Evolutionary conservation across 139 green algal species (phyloP).

Genomic region (Zygnema cylindricum): DNA sequence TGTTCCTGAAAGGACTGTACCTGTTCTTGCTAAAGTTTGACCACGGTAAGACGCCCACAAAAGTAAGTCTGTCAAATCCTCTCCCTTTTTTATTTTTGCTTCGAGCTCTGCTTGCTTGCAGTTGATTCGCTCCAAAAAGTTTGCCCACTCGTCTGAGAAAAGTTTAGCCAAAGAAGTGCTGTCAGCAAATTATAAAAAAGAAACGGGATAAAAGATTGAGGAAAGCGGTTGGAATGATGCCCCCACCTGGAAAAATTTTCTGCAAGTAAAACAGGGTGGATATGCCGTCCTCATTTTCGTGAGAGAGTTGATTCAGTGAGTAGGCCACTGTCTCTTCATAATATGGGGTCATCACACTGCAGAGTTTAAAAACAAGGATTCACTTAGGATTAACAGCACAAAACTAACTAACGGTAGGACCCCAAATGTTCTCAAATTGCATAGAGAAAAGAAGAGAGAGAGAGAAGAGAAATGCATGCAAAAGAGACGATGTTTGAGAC

Average conservation of each 20-base stretch:
- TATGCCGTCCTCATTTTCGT: slow-evolving; percentile 61
- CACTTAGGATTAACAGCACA: background rate
- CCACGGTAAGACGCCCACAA: slow-evolving; percentile 84
- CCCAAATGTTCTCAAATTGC: background rate
- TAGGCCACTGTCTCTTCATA: slow-evolving; percentile 59
- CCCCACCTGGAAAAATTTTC: slow-evolving; percentile 59
- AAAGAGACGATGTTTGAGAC: too few relatives aligned
- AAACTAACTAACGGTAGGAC: background rate
- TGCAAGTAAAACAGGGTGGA: slow-evolving; percentile 62
- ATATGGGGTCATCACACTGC: slow-evolving; percentile 58
- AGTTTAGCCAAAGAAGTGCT: background rate
- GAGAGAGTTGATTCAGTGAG: slow-evolving; percentile 30
- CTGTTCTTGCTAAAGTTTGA: slow-evolving; percentile 83
- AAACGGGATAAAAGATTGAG: background rate
- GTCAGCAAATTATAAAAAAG: slow-evolving; percentile 8
- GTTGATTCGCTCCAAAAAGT: slow-evolving; percentile 58
- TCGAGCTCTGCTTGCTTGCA: slow-evolving; percentile 24
- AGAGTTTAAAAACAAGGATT: background rate
- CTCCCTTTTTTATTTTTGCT: slow-evolving; percentile 3
- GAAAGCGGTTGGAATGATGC: background rate
- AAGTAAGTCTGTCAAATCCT: slow-evolving; percentile 75
- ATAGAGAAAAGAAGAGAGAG: background rate
- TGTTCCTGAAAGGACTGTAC: background rate
- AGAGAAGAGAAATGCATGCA: too few relatives aligned
- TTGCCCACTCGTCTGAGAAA: slow-evolving; percentile 55